Evolutionary conservation across 768 basidiomycete genomes (phyloP), one percentile per base, ranked within the genome.

Genomic region (Strobilomyces confusus): DNA sequence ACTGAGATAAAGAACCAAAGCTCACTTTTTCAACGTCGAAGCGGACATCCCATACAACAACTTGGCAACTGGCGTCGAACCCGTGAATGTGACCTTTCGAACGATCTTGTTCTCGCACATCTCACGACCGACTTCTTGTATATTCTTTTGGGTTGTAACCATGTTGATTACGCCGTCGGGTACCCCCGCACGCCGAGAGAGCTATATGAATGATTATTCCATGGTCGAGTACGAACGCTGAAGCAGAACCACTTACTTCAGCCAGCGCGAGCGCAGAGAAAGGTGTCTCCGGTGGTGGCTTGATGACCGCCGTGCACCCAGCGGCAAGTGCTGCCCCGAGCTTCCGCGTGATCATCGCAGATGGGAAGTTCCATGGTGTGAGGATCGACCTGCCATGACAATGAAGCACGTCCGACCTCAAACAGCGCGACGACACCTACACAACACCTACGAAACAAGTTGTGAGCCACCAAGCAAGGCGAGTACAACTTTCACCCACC

Each of bases 121-220:
- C 74, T 98, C 95, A 60, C 87, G 86, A 19, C 93, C 97, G 29
- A 98, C 89, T n/a, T 86, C 90, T 52, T 69, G 66, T 30, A 95
- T 84, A 63, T 97, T 83, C 66, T 87, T 87, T 44, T 87, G 81
- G 2, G 94, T 94, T 2, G 93, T 90, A 38, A 99, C 83, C 45
- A 97, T 79, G 72, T 99, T 98, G 69, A 99, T 84, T 34, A 98
- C 97, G 41, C 97, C 97, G 32, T 89, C 83, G 5, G 97, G 95
- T 41, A 99, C 75, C 32, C 95, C 97, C n/a, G 95, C 95, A 37
- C 92, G 86, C 42, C 77, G 77, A 2, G 84, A 83, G 30, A 98
- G 80, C 89, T 95, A 42, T 25, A 56, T 22, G 37, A 32, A 37
- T 5, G 34, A 20, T 1, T 7, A 11, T 52, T 54, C 41, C 34